Conservation (phyloP, 306 rosid species). For the Quercus wislizeni region DNA sequence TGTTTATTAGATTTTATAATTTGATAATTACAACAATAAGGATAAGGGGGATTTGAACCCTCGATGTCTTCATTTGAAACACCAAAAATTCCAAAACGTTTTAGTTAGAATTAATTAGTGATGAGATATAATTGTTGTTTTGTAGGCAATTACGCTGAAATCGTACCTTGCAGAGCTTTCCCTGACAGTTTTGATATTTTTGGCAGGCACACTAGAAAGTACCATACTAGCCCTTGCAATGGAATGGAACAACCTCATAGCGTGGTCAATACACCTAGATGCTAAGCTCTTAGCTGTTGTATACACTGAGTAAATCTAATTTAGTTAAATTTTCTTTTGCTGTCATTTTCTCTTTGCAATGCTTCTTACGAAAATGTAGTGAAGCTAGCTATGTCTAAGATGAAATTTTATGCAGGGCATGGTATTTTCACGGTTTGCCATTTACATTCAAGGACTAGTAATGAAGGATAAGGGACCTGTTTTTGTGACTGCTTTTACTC, state of each 20-base stretch:
- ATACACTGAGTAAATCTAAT: constrained; percentile 22
- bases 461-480: constrained; percentile 54
- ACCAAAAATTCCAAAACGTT: no score
- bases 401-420: constrained; percentile 39
- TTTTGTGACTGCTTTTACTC: constrained; percentile 44
- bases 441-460: constrained; percentile 40
- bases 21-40: no score
- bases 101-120: no score
- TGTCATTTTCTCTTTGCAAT: neutral
- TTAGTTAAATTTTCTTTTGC: no score
- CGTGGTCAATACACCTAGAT: constrained; percentile 46
- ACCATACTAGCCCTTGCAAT: constrained; percentile 31
- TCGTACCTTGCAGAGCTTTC: constrained; percentile 51
- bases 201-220: constrained; percentile 33
- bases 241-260: constrained; percentile 41
- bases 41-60: no score
- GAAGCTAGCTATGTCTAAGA: neutral
- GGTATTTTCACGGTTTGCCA: constrained; percentile 34
- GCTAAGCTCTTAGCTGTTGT: constrained; percentile 30
- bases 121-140: neutral
- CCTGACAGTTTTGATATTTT: constrained; percentile 46
- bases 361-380: neutral
- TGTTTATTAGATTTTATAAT: no score
- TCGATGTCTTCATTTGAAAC: no score
- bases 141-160: constrained; percentile 45